Conservation (phyloP, 768 basidiomycete species). For the Dentipellis sp. region DNA sequence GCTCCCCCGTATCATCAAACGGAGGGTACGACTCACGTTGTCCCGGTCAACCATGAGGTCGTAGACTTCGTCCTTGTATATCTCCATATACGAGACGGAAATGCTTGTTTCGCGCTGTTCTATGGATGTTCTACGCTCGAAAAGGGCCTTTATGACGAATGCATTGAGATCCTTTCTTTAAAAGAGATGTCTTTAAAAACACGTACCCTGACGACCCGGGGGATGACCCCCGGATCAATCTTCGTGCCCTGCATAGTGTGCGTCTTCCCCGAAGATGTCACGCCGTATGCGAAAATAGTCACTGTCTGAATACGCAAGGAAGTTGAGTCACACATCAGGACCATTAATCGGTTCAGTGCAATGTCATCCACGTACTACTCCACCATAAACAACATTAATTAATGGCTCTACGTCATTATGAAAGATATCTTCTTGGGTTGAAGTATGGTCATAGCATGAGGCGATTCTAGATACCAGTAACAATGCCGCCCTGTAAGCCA, state of each 20-base stretch:
- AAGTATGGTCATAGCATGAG: conserved; percentile 62
- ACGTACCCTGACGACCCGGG: conserved; percentile 63
- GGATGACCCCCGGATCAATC: conserved; percentile 75
- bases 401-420: conserved; percentile 66
- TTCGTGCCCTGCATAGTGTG: conserved; percentile 86
- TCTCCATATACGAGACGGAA: conserved; percentile 75
- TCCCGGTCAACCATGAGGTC: conserved; percentile 73
- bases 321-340: not conserved
- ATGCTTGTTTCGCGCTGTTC: conserved; percentile 33
- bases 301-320: conserved; percentile 43
- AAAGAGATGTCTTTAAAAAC: not conserved
- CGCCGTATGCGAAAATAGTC: conserved; percentile 86
- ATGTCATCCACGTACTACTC: conserved; percentile 44
- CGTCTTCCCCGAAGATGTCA: conserved; percentile 87
- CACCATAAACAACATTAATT: conserved; percentile 68
- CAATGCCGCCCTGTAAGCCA: not conserved
- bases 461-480: conserved; percentile 39
- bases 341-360: not conserved
- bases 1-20: not conserved
- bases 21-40: conserved; percentile 32
- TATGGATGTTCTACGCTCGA: conserved; percentile 10
- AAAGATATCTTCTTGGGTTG: conserved; percentile 74
- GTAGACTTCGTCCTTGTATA: conserved; percentile 87
- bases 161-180: not conserved
- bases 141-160: conserved; percentile 3